A percentile compares a stretch with the other conserved stretches of the same genome.
Conservation (phyloP, 257 asterid species). For the Plantago elongata region DNA sequence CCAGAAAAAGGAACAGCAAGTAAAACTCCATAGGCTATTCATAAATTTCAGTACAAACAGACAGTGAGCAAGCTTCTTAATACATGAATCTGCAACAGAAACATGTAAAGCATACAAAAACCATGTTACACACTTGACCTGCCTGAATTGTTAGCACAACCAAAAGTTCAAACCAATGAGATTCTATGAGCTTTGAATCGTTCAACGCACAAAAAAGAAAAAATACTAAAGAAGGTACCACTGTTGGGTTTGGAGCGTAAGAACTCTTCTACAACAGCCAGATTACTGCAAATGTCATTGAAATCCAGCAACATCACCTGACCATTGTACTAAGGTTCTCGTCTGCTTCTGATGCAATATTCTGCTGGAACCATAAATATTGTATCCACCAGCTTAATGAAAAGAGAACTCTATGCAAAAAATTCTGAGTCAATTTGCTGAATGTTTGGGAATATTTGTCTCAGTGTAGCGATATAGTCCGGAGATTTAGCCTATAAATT, state of each 20-base stretch:
- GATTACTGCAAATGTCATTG: conserved; percentile 17
- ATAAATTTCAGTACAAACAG: no score
- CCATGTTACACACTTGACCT: no score
- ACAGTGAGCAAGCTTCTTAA: no score
- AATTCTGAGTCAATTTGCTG: conserved; percentile 82
- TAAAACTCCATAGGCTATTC: no score
- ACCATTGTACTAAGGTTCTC: conserved; percentile 5
- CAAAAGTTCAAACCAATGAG: no score
- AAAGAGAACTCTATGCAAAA: conserved; percentile 36
- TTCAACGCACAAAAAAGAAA: no score
- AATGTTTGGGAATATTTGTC: conserved; percentile 61
- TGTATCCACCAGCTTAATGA: background rate
- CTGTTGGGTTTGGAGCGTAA: background rate
- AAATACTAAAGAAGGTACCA: no score
- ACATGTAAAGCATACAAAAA: no score
- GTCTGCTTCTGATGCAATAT: conserved; percentile 4
- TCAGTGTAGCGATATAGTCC: conserved; percentile 51
- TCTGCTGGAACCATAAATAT: background rate
- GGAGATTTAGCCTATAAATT: conserved; percentile 67
- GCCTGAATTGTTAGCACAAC: no score
- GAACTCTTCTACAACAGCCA: conserved; percentile 7
- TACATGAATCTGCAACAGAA: no score
- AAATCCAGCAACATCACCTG: conserved; percentile 14
- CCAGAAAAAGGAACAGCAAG: no score
- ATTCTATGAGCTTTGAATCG: no score